Percentiles rank a stretch among this genome's conserved stretches.
These are phyloP conservation scores for Tetrahymena thermophila DNA, from an alignment of 73 alveolate genomes.

Conservation along the genomic window DNA sequence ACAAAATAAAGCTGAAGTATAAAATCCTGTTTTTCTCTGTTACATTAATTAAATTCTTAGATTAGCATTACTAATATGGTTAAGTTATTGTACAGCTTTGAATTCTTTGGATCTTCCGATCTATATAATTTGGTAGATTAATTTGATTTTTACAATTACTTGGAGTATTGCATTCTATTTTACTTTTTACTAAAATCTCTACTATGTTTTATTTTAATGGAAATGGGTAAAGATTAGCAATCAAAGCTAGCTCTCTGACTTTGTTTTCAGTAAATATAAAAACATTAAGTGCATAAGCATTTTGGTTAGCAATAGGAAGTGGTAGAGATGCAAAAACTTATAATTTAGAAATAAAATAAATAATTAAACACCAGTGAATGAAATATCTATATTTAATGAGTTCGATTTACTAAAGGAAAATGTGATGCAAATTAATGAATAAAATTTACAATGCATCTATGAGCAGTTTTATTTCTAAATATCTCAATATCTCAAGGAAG, in stretches of 20 bases:
- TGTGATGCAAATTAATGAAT: too few species aligned
- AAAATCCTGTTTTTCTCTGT: not conserved
- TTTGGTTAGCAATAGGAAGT: not conserved
- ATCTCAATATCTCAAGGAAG: not conserved
- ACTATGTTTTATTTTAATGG: not conserved
- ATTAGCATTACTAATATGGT: not conserved
- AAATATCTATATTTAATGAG: too few species aligned
- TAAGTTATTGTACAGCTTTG: not conserved
- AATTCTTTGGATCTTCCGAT: too few species aligned
- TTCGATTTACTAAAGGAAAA: not conserved
- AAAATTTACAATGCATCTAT: not conserved
- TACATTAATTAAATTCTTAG: not conserved
- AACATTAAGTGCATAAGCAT: not conserved
- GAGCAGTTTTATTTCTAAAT: too few species aligned
- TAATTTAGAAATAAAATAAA: too few species aligned
- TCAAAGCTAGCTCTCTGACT: not conserved
- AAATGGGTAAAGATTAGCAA: not conserved
- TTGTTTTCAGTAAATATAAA: too few species aligned
- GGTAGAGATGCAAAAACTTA: not conserved
- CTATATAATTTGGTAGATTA: too few species aligned
- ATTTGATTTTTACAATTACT: too few species aligned
- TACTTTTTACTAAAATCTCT: not conserved
- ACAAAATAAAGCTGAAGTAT: not conserved
- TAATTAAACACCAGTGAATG: not conserved
- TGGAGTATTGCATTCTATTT: not conserved